These are phyloP conservation scores for Furcasterigmium furcatum DNA, from an alignment of 2,329 filamentous ascomycete species.

Conservation along the genomic window DNA sequence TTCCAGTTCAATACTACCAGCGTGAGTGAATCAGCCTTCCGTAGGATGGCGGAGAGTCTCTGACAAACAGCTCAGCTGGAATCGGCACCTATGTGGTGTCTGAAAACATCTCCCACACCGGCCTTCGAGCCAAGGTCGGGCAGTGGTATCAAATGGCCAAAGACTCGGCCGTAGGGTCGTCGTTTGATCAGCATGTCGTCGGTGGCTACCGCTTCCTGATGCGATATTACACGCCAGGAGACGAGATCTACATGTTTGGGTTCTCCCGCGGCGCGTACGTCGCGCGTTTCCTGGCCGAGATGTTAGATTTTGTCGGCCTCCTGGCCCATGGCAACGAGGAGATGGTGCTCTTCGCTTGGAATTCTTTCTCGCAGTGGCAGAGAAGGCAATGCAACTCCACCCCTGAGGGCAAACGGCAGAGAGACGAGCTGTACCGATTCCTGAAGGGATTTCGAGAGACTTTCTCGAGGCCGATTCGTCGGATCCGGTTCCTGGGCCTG, in stretches of 20 bases:
- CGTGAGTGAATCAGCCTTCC: constrained; percentile 33
- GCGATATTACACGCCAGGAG: constrained; percentile 64
- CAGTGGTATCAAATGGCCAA: constrained; percentile 72
- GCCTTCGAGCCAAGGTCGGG: constrained; percentile 51
- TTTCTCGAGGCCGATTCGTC: constrained; percentile 70
- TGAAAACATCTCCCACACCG: constrained; percentile 54
- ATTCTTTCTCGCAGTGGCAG: constrained; percentile 74
- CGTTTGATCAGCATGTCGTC: constrained; percentile 80
- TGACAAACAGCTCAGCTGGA: constrained; percentile 40
- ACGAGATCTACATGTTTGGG: constrained; percentile 70
- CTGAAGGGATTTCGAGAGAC: constrained; percentile 81
- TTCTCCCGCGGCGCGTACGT: constrained; percentile 73
- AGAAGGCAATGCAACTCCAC: constrained; percentile 41
- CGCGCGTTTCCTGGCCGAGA: constrained; percentile 74
- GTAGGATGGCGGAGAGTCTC: too few species aligned
- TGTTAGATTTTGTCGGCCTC: constrained; percentile 80
- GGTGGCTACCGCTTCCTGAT: constrained; percentile 79
- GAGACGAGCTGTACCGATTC: constrained; percentile 65
- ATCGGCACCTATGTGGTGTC: constrained; percentile 72
- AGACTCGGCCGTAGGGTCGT: constrained; percentile 76
- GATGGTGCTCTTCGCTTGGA: constrained; percentile 82
- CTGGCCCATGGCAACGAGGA: constrained; percentile 82
- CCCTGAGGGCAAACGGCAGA: constrained; percentile 38
- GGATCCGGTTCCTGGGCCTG: constrained; percentile 73
- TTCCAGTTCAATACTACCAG: constrained; percentile 56